Evolutionary conservation across 768 basidiomycete species (phyloP).

Genomic region (Collybia sp.): DNA sequence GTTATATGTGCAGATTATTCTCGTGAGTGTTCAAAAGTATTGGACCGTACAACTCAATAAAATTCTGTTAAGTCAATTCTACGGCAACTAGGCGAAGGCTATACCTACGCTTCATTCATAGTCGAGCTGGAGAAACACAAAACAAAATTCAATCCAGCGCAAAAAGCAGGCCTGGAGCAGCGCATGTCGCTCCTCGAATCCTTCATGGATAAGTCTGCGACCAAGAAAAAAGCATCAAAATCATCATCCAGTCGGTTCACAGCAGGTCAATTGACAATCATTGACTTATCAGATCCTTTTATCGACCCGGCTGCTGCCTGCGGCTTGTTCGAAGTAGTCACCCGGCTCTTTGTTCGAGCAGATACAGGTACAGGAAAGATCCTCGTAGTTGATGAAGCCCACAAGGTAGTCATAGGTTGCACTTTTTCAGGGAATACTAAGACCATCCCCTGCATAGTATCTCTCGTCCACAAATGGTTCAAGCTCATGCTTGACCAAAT

Average conservation of each 20-base stretch:
- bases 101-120: slow-evolving; percentile 47
- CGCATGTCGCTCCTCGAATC: slow-evolving; percentile 56
- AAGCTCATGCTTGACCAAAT: slow-evolving; percentile 49
- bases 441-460: slow-evolving; percentile 39
- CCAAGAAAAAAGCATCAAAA: background rate
- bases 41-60: background rate
- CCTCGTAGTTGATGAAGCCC: slow-evolving; percentile 70
- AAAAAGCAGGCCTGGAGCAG: slow-evolving; percentile 54
- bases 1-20: slow-evolving; percentile 62
- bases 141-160: slow-evolving; percentile 50
- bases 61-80: slow-evolving; percentile 42
- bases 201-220: slow-evolving; percentile 37
- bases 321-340: slow-evolving; percentile 65
- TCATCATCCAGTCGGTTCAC: slow-evolving; percentile 34
- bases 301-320: slow-evolving; percentile 65
- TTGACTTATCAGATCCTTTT: slow-evolving; percentile 73
- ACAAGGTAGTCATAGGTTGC: slow-evolving; percentile 43
- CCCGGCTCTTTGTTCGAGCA: slow-evolving; percentile 59
- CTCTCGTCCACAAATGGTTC: slow-evolving; percentile 41
- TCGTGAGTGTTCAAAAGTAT: slow-evolving; percentile 36
- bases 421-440: background rate
- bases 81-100: slow-evolving; percentile 58
- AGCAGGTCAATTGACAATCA: slow-evolving; percentile 56
- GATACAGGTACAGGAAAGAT: slow-evolving; percentile 61
- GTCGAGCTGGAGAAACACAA: slow-evolving; percentile 39